A percentile compares a stretch with the other conserved stretches of the same genome.
Conservation (phyloP, 495 filamentous ascomycete genomes). For the Schizothecium vesticola region DNA sequence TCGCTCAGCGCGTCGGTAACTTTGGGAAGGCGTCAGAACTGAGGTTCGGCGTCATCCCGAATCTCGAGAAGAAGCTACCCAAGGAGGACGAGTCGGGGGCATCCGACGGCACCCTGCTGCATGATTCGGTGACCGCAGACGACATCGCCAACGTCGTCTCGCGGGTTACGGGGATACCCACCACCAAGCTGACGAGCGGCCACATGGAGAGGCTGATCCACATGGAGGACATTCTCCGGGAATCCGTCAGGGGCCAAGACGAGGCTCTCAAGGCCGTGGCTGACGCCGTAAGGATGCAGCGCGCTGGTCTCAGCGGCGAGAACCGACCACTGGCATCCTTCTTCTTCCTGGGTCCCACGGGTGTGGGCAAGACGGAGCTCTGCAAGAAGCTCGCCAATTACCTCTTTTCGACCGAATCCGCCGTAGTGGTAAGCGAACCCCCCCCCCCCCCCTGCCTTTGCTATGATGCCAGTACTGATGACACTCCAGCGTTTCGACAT, state of each 20-base stretch:
- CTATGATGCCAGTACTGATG: background rate
- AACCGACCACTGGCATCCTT: slow-evolving; percentile 89
- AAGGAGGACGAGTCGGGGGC: slow-evolving; percentile 56
- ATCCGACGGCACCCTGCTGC: slow-evolving; percentile 60
- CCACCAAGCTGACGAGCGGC: slow-evolving; percentile 83
- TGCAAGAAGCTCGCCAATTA: slow-evolving; percentile 94
- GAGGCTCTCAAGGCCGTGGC: slow-evolving; percentile 86
- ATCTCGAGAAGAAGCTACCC: slow-evolving; percentile 70
- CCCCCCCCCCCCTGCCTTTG: background rate
- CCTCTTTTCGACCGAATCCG: slow-evolving; percentile 84
- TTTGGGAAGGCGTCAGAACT: slow-evolving; percentile 85
- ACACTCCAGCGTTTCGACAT: slow-evolving; percentile 69
- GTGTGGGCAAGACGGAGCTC: slow-evolving; percentile 94
- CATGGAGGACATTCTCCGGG: slow-evolving; percentile 87
- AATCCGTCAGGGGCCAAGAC: slow-evolving; percentile 87
- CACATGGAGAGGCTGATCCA: slow-evolving; percentile 87
- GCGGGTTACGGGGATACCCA: slow-evolving; percentile 84
- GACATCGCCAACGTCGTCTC: slow-evolving; percentile 93
- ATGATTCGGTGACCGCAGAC: slow-evolving; percentile 88
- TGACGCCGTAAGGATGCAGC: slow-evolving; percentile 89
- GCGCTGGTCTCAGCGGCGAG: slow-evolving; percentile 84
- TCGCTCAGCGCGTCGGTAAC: slow-evolving; percentile 84
- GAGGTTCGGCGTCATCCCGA: slow-evolving; percentile 78
- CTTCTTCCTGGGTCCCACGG: slow-evolving; percentile 96
- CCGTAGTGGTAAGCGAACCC: slow-evolving; percentile 48